A percentile compares a stretch with the other conserved stretches of the same genome.
Conservation (phyloP, 768 basidiomycete species). For the Daedaleopsis sinensis region DNA sequence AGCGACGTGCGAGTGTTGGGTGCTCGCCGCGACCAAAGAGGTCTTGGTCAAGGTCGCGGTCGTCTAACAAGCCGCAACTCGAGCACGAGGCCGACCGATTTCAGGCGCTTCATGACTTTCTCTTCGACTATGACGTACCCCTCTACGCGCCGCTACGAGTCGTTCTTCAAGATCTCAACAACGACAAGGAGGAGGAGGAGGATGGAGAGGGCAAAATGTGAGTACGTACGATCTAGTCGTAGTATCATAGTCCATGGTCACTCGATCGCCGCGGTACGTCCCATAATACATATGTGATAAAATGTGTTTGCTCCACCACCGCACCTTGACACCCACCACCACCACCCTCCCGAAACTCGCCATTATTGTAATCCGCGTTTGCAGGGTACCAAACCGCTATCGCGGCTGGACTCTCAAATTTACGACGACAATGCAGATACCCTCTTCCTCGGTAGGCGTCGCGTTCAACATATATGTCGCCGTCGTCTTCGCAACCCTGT, state of each 20-base stretch:
- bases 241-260: too few species aligned
- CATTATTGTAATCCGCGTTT: too few species aligned
- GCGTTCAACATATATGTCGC: slow-evolving; percentile 1
- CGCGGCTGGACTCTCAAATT: neutral
- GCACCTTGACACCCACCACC: neutral
- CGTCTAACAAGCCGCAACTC: neutral
- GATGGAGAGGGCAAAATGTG: too few species aligned
- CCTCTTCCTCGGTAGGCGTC: neutral
- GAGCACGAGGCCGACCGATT: neutral
- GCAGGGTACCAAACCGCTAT: too few species aligned
- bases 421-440: neutral
- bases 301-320: neutral
- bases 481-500: slow-evolving; percentile 10
- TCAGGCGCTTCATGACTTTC: neutral
- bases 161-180: too few species aligned
- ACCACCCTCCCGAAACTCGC: neutral
- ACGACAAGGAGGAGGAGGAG: too few species aligned
- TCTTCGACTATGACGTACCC: neutral
- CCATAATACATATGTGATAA: too few species aligned
- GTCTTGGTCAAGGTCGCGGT: neutral
- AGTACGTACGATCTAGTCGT: neutral
- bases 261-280: neutral
- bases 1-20: neutral
- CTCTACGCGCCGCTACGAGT: too few species aligned
- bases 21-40: neutral